Evolutionary conservation across 768 basidiomycete genomes (phyloP), one percentile per base, ranked within the genome.

Genomic region (Lactifluus volemus): DNA sequence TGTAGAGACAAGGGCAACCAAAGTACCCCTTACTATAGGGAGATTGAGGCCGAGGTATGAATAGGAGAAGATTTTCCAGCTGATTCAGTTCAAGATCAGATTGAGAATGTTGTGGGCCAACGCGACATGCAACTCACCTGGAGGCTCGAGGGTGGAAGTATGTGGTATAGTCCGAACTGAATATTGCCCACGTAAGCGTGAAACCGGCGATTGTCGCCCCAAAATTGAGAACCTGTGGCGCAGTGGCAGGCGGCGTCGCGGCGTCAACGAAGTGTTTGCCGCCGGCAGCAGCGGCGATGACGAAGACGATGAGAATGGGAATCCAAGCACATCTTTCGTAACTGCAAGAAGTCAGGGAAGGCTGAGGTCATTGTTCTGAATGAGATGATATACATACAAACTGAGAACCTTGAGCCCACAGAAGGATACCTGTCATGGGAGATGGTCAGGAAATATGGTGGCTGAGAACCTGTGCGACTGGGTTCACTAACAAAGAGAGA

Each of bases 321-420:
- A 92, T 77, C 89, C 90, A 92, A 1, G 85, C 76, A 2, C 87
- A 61, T 10, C 83, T 79, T 66, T 91, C 90, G 67, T 89, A 92
- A 85, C 88, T 76, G 75, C 53, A 54, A 36, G 21, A 45, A 53
- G 19, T 14, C 3, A 48, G 14, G 47, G 5, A 49, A 47, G 12
- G 21, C 34, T 19, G 11, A 30, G 45, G 7, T 1, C 11, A 25
- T 19, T 19, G 29, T 36, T 15, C 15, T n/a, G 3, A 38, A 47
- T 8, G 19, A 25, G 14, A 49, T 30, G 29, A 44, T n/a, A 12
- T 12, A 7, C 73, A 34, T 60, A 81, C 84, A 81, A 77, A 51
- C 79, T 75, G 76, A 92, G 62, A 73, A 89, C 69, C 78, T 73
- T 78, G 70, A 82, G 80, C 2, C 85, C 87, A 68, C 82, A 86